Percentiles rank a stretch among this genome's conserved stretches.
Conservation (phyloP, 2,329 filamentous ascomycete genomes). For the Microsporum ferrugineum region DNA sequence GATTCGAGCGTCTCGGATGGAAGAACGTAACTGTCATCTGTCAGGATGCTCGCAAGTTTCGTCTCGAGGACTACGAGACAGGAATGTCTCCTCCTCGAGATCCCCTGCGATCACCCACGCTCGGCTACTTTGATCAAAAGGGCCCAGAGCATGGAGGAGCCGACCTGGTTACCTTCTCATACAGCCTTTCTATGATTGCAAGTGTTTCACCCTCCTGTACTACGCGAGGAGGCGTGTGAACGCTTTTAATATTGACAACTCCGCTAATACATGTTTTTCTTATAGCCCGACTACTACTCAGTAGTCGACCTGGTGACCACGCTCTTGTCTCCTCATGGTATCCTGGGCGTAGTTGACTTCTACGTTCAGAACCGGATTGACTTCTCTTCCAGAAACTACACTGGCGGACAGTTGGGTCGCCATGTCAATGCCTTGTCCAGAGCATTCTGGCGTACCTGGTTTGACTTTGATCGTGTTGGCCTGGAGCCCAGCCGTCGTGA, state of each 20-base stretch:
- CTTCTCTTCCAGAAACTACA: constrained; percentile 78
- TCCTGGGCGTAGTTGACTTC: background rate
- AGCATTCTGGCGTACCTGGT: constrained; percentile 92
- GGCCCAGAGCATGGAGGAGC: too few relatives aligned
- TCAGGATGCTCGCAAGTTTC: constrained; percentile 78
- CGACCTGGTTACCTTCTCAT: too few relatives aligned
- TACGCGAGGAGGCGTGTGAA: too few relatives aligned
- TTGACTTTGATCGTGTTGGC: constrained; percentile 82
- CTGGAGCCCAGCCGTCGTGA: constrained; percentile 74
- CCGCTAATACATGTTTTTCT: too few relatives aligned
- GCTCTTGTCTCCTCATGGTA: background rate
- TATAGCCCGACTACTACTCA: too few relatives aligned
- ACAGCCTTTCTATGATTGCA: too few relatives aligned
- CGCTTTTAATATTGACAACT: too few relatives aligned
- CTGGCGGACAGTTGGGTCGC: constrained; percentile 70
- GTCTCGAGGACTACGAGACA: constrained; percentile 56
- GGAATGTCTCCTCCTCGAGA: too few relatives aligned
- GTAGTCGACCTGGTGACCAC: background rate
- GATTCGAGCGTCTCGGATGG: constrained; percentile 80
- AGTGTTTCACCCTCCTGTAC: too few relatives aligned
- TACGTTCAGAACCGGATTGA: constrained; percentile 73
- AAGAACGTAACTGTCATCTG: constrained; percentile 84
- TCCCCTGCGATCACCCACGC: too few relatives aligned
- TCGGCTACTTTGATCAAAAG: constrained; percentile 51
- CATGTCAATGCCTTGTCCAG: constrained; percentile 61